Evolutionary conservation across 108 stramenopile species (phyloP).

Genomic region (Aurantiochytrium sp.): DNA sequence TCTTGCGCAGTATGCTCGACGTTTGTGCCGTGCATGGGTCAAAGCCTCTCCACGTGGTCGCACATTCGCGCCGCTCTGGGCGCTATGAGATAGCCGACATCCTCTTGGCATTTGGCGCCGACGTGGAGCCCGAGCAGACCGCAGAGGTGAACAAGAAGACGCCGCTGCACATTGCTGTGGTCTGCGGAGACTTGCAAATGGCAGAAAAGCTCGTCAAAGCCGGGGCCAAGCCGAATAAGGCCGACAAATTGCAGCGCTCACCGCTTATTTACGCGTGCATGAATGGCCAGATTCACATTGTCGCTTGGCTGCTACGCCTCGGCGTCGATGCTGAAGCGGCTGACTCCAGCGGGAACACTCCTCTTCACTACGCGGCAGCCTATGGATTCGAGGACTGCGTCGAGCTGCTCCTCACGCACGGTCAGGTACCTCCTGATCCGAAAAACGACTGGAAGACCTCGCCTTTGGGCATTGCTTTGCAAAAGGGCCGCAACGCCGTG

Average conservation of each 20-base stretch:
- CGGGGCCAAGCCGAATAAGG: neutral
- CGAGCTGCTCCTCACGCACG: neutral
- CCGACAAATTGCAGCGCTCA: neutral
- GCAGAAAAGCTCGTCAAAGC: neutral
- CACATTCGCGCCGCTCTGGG: neutral
- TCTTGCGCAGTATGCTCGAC: neutral
- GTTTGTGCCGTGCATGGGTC: neutral
- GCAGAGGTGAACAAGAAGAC: neutral
- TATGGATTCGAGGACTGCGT: neutral
- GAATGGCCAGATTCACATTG: neutral
- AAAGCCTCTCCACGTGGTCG: neutral
- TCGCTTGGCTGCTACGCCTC: neutral
- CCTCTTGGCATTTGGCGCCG: neutral
- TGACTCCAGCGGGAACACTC: neutral
- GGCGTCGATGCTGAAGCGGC: conserved; percentile 1
- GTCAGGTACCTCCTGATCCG: neutral
- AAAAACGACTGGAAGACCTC: neutral
- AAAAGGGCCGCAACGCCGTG: neutral
- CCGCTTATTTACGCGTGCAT: neutral
- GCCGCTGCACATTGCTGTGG: neutral
- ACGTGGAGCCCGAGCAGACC: neutral
- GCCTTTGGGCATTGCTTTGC: neutral
- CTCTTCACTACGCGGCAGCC: neutral
- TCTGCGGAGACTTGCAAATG: neutral
- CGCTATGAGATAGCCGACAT: neutral